phyloP scores from a whole-genome alignment of 2,329 filamentous ascomycete genomes.

The Colletotrichum karsti region DNA sequence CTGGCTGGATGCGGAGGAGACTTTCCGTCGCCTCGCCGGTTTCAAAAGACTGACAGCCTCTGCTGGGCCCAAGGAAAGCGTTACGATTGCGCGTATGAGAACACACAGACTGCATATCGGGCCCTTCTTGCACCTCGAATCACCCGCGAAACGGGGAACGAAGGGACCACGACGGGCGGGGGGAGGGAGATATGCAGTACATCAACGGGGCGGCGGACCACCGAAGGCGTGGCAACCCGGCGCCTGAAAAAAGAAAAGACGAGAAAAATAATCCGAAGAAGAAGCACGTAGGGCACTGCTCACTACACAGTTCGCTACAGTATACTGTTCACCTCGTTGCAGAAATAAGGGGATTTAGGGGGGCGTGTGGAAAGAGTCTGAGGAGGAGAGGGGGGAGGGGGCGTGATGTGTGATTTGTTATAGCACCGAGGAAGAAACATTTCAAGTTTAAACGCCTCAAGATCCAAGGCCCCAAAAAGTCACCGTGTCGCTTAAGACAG shows the following conservation, averaged over 20 bases:
- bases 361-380: background rate
- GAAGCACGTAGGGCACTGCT: background rate
- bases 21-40: too few species aligned
- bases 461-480: background rate
- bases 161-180: background rate
- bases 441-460: background rate
- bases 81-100: too few species aligned
- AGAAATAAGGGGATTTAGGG: background rate
- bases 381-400: background rate
- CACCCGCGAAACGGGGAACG: too few species aligned
- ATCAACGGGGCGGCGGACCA: background rate
- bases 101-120: too few species aligned
- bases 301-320: conserved; percentile 9
- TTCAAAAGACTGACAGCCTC: too few species aligned
- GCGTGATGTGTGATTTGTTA: background rate
- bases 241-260: background rate
- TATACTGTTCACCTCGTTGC: conserved; percentile 12
- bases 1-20: too few species aligned
- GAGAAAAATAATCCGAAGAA: conserved; percentile 23
- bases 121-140: too few species aligned
- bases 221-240: background rate
- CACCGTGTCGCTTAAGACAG: background rate
- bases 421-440: background rate
- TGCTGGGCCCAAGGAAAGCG: too few species aligned
- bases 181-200: background rate